phyloP scores from a whole-genome alignment of 2,329 filamentous ascomycete genomes.

The Peltaster fructicola region DNA sequence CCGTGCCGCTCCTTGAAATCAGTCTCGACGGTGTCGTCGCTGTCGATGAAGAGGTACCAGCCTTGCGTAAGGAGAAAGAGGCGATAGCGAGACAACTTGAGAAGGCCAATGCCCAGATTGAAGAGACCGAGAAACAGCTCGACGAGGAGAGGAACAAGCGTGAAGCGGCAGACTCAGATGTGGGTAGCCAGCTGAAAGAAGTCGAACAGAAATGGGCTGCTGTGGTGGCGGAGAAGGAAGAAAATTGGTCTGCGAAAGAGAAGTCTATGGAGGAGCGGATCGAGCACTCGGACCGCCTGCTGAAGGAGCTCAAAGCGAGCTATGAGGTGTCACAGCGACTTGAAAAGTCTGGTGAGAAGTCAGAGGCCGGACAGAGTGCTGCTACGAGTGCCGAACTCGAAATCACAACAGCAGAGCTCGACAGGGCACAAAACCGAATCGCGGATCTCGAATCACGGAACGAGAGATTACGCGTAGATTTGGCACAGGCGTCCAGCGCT shows the following conservation, averaged over 20 bases:
- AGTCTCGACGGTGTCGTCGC: constrained; percentile 87
- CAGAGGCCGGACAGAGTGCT: constrained; percentile 36
- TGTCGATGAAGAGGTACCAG: constrained; percentile 82
- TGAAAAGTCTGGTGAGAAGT: constrained; percentile 49
- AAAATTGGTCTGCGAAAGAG: constrained; percentile 93
- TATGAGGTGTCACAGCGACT: constrained; percentile 91
- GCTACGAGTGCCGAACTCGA: constrained; percentile 83
- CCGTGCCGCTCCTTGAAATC: constrained; percentile 87
- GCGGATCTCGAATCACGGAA: constrained; percentile 88
- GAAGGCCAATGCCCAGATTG: constrained; percentile 61
- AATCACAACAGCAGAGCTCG: constrained; percentile 78
- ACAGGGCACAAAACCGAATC: constrained; percentile 69
- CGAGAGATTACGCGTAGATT: constrained; percentile 75
- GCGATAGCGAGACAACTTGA: constrained; percentile 66
- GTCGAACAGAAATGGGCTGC: constrained; percentile 80
- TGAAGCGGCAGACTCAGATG: constrained; percentile 56
- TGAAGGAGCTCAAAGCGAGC: constrained; percentile 91
- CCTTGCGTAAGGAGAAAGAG: constrained; percentile 72
- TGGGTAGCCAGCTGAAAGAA: constrained; percentile 70
- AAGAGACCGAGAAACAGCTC: constrained; percentile 64
- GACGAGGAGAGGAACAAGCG: constrained; percentile 58
- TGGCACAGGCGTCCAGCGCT: constrained; percentile 66
- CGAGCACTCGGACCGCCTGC: constrained; percentile 76
- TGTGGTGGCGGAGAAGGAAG: constrained; percentile 79
- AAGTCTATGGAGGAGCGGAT: constrained; percentile 80